phyloP scores from a whole-genome alignment of 495 filamentous ascomycete genomes.

The Penicillium arizonense region DNA sequence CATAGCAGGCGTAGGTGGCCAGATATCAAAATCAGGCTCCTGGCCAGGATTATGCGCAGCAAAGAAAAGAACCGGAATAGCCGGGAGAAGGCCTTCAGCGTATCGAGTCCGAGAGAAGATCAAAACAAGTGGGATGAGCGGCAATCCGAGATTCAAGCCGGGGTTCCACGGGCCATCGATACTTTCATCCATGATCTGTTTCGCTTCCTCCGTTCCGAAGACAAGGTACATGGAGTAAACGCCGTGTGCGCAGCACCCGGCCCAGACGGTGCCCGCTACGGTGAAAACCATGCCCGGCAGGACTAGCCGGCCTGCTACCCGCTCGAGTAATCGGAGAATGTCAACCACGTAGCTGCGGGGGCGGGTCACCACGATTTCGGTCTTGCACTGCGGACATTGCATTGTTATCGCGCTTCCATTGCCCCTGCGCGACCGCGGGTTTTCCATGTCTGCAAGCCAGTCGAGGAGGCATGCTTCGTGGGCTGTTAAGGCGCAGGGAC shows the following conservation, averaged over 20 bases:
- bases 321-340: conserved; percentile 52
- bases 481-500: conserved; percentile 82
- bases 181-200: conserved; percentile 43
- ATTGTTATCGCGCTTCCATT: conserved; percentile 54
- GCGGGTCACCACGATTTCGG: conserved; percentile 69
- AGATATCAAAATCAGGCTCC: conserved; percentile 48
- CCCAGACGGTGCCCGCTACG: conserved; percentile 51
- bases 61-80: conserved; percentile 63
- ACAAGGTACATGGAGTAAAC: conserved; percentile 59
- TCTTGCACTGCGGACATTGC: conserved; percentile 84
- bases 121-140: conserved; percentile 60
- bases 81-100: conserved; percentile 58
- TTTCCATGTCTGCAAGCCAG: conserved; percentile 85
- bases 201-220: conserved; percentile 60
- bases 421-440: conserved; percentile 50
- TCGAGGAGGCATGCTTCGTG: conserved; percentile 88
- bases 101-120: conserved; percentile 59
- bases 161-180: conserved; percentile 40
- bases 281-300: conserved; percentile 58
- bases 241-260: conserved; percentile 58
- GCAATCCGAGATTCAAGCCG: conserved; percentile 52
- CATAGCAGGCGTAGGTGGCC: conserved; percentile 76
- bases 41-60: conserved; percentile 45
- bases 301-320: conserved; percentile 53
- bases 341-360: conserved; percentile 67